Conservation (phyloP, 1,139 yeast genomes). For the Diutina sp. region DNA sequence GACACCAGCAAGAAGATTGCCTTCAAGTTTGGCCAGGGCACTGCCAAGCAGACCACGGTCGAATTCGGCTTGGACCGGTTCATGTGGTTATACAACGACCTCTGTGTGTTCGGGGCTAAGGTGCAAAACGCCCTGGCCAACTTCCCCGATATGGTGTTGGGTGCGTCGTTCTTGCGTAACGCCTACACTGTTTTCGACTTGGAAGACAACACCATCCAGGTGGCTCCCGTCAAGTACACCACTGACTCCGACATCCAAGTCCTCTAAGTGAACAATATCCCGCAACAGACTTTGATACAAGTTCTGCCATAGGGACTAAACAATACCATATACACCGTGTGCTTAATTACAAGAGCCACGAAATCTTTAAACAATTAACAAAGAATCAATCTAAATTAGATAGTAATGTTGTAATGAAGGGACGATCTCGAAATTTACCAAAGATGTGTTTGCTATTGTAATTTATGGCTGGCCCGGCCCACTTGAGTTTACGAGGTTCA, state of each 20-base stretch:
- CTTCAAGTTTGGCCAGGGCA: not conserved
- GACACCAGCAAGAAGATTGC: not conserved
- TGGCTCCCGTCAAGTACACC: conserved; percentile 13
- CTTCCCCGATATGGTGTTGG: conserved; percentile 19
- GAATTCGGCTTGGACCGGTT: not conserved
- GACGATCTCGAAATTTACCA: too few relatives aligned
- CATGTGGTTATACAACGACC: not conserved
- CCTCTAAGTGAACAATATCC: too few relatives aligned
- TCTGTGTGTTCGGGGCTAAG: conserved; percentile 1
- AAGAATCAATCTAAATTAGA: too few relatives aligned
- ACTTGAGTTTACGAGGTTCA: too few relatives aligned
- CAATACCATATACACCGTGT: too few relatives aligned
- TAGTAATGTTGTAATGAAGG: too few relatives aligned
- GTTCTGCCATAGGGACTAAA: not conserved
- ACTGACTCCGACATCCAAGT: not conserved
- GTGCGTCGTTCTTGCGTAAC: conserved; percentile 18
- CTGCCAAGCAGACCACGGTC: not conserved
- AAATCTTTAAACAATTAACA: too few relatives aligned
- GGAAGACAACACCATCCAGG: conserved; percentile 13
- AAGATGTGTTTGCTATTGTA: too few relatives aligned
- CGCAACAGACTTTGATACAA: not conserved
- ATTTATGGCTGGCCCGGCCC: too few relatives aligned
- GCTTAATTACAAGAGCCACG: too few relatives aligned
- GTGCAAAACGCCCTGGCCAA: not conserved
- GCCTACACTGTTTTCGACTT: conserved; percentile 18